A percentile compares a stretch with the other conserved stretches of the same genome.
phyloP scores from a whole-genome alignment of 192 early-diverging fungal species.

The Coemansia sp. region DNA sequence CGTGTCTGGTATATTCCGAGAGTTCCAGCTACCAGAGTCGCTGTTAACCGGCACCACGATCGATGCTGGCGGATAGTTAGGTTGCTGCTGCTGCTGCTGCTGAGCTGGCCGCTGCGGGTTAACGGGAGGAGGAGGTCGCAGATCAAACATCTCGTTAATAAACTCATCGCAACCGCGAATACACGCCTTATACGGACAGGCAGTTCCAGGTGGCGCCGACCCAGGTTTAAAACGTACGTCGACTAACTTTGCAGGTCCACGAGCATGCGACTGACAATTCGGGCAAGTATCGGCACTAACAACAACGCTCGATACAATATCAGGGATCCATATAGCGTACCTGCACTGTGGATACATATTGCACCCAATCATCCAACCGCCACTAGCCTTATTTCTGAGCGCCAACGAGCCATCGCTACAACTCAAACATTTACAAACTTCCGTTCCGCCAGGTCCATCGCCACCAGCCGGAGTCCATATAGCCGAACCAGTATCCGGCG shows the following conservation, averaged over 20 bases:
- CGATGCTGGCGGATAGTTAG: not conserved
- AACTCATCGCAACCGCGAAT: slow-evolving; percentile 49
- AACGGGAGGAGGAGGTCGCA: slow-evolving; percentile 6
- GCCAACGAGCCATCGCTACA: slow-evolving; percentile 15
- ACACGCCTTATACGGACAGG: slow-evolving; percentile 28
- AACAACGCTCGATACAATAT: slow-evolving; percentile 9
- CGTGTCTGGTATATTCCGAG: not conserved
- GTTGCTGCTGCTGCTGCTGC: slow-evolving; percentile 16
- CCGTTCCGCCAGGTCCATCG: slow-evolving; percentile 5
- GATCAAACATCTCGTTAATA: slow-evolving; percentile 40
- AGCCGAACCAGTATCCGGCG: not conserved
- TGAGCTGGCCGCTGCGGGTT: not conserved
- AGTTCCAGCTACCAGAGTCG: not conserved
- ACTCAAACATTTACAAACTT: slow-evolving; percentile 26
- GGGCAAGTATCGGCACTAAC: slow-evolving; percentile 26
- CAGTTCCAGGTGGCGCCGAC: slow-evolving; percentile 30
- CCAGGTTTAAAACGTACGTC: slow-evolving; percentile 38
- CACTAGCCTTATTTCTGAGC: slow-evolving; percentile 10
- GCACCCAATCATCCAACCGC: slow-evolving; percentile 51
- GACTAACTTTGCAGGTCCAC: slow-evolving; percentile 24
- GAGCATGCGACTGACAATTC: slow-evolving; percentile 10
- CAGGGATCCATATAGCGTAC: slow-evolving; percentile 45
- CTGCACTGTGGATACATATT: slow-evolving; percentile 52
- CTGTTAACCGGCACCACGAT: not conserved
- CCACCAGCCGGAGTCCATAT: slow-evolving; percentile 10